Percentiles rank a stretch among this genome's conserved stretches.
phyloP scores from a whole-genome alignment of 257 asterid genomes.

The Sherardia arvensis region DNA sequence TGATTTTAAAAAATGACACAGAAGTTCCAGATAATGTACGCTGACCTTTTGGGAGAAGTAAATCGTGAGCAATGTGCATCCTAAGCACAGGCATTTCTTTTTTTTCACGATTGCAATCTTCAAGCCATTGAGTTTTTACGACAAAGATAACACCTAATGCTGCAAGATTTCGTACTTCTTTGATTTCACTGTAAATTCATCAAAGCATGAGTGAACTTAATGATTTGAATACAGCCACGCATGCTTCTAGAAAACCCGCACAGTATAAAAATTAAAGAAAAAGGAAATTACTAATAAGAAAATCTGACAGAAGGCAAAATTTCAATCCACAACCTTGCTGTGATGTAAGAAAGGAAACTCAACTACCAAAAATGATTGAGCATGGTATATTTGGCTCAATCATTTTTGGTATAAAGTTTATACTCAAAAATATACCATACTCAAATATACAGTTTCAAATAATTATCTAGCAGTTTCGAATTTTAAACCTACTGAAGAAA shows the following conservation, averaged over 20 bases:
- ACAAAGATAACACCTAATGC: slow-evolving; percentile 70
- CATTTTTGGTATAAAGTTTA: too few species aligned
- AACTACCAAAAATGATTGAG: background rate
- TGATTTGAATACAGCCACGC: background rate
- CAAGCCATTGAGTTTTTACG: slow-evolving; percentile 79
- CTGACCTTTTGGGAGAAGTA: slow-evolving; percentile 84
- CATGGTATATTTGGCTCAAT: too few species aligned
- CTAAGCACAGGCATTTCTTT: slow-evolving; percentile 71
- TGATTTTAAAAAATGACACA: background rate
- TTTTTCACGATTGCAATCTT: slow-evolving; percentile 62
- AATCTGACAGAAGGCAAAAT: background rate
- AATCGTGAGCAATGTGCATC: slow-evolving; percentile 76
- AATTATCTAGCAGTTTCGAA: background rate
- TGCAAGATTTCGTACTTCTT: slow-evolving; percentile 67
- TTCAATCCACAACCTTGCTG: background rate
- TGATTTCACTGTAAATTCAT: slow-evolving; percentile 65
- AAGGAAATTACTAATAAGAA: background rate
- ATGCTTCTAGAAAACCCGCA: background rate
- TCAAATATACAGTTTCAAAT: too few species aligned
- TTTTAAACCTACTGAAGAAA: background rate
- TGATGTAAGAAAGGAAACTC: background rate
- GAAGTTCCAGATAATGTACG: slow-evolving; percentile 2
- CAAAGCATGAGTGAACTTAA: slow-evolving; percentile 12
- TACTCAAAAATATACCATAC: too few species aligned
- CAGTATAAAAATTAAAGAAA: background rate